Base-by-base conservation (phyloP, 2,329 filamentous ascomycete genomes). In the Cadophora gregata region DNA sequence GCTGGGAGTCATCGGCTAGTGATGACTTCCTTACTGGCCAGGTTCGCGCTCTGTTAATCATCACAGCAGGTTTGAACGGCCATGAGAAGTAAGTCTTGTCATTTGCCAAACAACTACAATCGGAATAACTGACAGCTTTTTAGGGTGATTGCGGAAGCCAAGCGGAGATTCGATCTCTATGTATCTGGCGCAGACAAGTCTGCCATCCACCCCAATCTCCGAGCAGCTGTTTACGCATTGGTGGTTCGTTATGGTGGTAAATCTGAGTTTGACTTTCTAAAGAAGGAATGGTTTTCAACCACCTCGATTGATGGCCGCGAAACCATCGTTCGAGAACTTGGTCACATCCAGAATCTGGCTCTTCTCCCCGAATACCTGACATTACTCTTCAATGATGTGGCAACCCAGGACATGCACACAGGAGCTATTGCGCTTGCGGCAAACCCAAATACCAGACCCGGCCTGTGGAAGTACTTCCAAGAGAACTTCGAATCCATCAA, bases 231-330 rank as follows among this genome's bases (percentile, higher is more conserved):
- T 67, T 98, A 93, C 84, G 88, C 89, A 66, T 90, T 93, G 42
- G 90, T 88, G 29, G 85, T 97, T 67, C 89, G 88, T 70, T 87
- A 94, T 71, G 88, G 93, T 7, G 88, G 87, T 8, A 85, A 86
- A 62, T 82, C 88, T 19, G 92, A 93, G 63, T 90, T 88, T 71
- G 85, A 91, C 31, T 85, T 89, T 8, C 85, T 99, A 63, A 93
- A 95, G 82, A 88, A 93, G 63, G 94, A 97, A 78, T 98, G 93
- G 85, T 85, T 88, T 70, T 89, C 84, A 60, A 96, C 93, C 14
- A 90, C 90, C 62, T 93, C 93, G 8, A 89, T 97, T 45, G 96
- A 98, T 75, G 94, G 93, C 74, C 96, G 94, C 79, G 93, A 97
- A 72, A 91, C 97, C 70, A 91, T 88, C 71, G 86, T 98, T 3